Percentiles rank a stretch among this genome's conserved stretches.
phyloP scores from a whole-genome alignment of 2,329 filamentous ascomycete genomes.

The Sporothrix euskadiensis region DNA sequence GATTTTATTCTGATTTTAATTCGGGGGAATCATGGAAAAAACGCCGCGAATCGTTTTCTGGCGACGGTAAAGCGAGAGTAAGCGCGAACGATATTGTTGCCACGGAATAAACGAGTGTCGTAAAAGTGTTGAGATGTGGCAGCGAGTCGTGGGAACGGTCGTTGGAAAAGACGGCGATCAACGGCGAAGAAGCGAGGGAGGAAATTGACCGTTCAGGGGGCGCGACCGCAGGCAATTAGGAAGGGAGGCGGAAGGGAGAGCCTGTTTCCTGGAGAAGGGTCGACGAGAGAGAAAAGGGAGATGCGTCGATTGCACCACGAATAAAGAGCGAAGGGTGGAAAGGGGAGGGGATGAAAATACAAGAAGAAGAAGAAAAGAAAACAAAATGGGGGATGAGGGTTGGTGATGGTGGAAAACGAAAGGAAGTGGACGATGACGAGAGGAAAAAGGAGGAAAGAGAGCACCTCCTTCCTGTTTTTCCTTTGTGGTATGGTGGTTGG shows the following conservation, averaged over 20 bases:
- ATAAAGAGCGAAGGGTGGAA: slow-evolving; percentile 9
- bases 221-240: slow-evolving; percentile 16
- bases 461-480: slow-evolving; percentile 13
- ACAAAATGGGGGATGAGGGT: slow-evolving; percentile 1
- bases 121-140: background rate
- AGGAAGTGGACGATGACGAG: slow-evolving; percentile 17
- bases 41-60: background rate
- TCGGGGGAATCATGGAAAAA: background rate
- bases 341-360: background rate
- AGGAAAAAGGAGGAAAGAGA: background rate
- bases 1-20: background rate
- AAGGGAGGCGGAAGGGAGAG: slow-evolving; percentile 19
- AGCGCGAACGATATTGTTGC: background rate
- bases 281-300: slow-evolving; percentile 1
- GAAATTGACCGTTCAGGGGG: slow-evolving; percentile 26
- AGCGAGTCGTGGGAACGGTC: slow-evolving; percentile 11
- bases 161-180: background rate
- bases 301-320: slow-evolving; percentile 12
- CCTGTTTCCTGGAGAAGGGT: slow-evolving; percentile 22
- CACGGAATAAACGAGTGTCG: slow-evolving; percentile 10
- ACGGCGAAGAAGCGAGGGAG: slow-evolving; percentile 23
- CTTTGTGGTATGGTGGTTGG: slow-evolving; percentile 24
- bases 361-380: background rate
- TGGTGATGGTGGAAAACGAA: slow-evolving; percentile 22
- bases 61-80: background rate